Base-by-base conservation (phyloP, 1,284 basidiomycete species). In the Paramarasmius palmivorus region DNA sequence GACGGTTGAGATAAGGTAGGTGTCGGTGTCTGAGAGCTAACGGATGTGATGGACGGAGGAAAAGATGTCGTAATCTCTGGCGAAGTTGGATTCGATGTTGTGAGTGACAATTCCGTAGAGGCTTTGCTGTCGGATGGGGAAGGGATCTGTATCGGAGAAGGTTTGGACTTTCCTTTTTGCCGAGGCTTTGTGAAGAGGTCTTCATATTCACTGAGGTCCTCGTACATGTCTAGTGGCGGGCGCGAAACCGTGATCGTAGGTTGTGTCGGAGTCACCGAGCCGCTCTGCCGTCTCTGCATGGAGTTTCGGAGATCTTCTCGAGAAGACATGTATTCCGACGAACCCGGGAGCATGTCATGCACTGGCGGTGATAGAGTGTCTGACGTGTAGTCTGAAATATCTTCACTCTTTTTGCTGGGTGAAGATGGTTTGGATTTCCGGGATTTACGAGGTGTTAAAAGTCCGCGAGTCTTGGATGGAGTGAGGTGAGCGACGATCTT, bases 161-260 rank as follows among this genome's bases (percentile, higher is more conserved):
- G 53, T 50, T 57, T 29, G 29, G 51, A 52, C 66, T 57, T 61
- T 62, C 37, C 58, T 57, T 40, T 57, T 60, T 12, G 74, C 26
- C 46, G 53, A 25, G 55, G 71, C 29, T 70, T 62, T 3, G 75
- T 76, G 55, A 77, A 77, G 38, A 77, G 61, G 58, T 74, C 71
- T 53, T 69, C 71, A 60, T 73, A 77, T 37, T 73, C 69, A 3
- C 68, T 71, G 26, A 73, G 57, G 52, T 71, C 68, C 50, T 75
- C 19, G 17, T 44, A 29, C 39, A 51, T 49, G 12, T 32, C 29
- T 12, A 32, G 29, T 32, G 29, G 29, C 37, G 74, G 70, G 25
- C 69, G 57, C 17, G 79, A 81, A 12, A 82, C 73, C 12, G 77
- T 81, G 61, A 82, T 81, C 5, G 72, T 74, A 0, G 79, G 76